Evolutionary conservation across 805 yeast genomes (phyloP), one percentile per base, ranked within the genome.

Genomic region (Brettanomyces anomalus): DNA sequence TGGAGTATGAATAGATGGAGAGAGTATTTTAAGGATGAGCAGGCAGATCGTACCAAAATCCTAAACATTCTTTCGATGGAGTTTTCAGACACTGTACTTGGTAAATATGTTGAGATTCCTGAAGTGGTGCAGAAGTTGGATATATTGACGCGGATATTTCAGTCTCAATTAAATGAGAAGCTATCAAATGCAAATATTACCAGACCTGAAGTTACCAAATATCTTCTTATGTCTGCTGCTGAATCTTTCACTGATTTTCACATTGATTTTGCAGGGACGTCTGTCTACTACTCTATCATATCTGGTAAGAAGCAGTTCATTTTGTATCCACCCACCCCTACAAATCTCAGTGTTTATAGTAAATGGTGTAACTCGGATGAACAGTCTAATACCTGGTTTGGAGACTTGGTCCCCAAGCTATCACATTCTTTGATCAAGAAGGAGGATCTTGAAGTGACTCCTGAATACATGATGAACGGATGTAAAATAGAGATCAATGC

Each of bases 241-340:
- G 76, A 81, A 46, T 78, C 93, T 2, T 88, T 75, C 57, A 88
- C 96, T 0, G 97, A 88, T 57, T 88, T 87, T 62, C 97, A 88
- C 60, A 68, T 88, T 36, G 97, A 88, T 59, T 88, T 88, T 59
- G 93, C 94, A 2, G 97, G 96, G 0, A 85, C 96, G 0, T 83
- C 93, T 1, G 97, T 88, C 4, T 88, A 85, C 57, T 88, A 88
- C 60, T 85, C 90, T 2, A 78, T 88, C 3, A 62, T 88, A 14
- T 64, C 71, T n/a, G 97, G 97, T 1, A 52, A 64, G 3, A 88
- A 88, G 54, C 72, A 77, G 28, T 88, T 88, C 54, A 59, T 87
- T 38, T 74, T 88, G 71, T 77, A 71, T 51, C 95, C 95, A 0
- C 96, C 96, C 3, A 77, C 94, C 0, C 57, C 63, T 2, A 50